Percentiles rank a stretch among this genome's conserved stretches.
phyloP scores from a whole-genome alignment of 805 yeast species.

The Cephaloascus albidus region DNA sequence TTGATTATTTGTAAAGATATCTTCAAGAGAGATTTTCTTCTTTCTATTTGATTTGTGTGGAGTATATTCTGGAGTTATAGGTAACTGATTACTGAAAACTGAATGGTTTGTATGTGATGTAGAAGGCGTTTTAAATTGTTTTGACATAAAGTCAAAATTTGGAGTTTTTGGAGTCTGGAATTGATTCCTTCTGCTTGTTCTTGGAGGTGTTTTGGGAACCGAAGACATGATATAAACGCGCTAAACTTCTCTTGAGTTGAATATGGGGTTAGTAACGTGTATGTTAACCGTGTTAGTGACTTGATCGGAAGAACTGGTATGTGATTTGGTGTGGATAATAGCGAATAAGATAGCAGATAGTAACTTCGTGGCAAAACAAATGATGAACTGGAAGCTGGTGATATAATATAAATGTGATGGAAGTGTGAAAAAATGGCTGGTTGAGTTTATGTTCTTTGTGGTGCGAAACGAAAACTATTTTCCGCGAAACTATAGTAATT shows the following conservation, averaged over 20 bases:
- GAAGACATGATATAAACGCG: background rate
- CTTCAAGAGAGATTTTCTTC: conserved; percentile 2
- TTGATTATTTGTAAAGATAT: conserved; percentile 4
- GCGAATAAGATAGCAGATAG: background rate
- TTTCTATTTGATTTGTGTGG: conserved; percentile 19
- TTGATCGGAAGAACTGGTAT: background rate
- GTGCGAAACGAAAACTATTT: no score
- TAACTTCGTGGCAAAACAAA: background rate
- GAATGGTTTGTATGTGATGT: background rate
- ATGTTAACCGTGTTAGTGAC: no score
- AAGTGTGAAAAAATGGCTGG: background rate
- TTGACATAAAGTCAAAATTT: background rate
- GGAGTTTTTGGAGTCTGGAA: background rate
- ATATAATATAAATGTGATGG: background rate
- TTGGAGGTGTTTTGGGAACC: background rate
- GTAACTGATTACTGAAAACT: conserved; percentile 2
- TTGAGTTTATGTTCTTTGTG: no score
- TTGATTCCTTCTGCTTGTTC: background rate
- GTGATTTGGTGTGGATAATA: background rate
- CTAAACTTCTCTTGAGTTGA: background rate
- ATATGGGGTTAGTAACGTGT: background rate
- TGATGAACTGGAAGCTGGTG: background rate
- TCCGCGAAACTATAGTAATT: no score
- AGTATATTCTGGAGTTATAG: conserved; percentile 21
- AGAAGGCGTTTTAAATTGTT: background rate